Conservation (phyloP, 1,284 basidiomycete species). For the Hymenochaete sp. region DNA sequence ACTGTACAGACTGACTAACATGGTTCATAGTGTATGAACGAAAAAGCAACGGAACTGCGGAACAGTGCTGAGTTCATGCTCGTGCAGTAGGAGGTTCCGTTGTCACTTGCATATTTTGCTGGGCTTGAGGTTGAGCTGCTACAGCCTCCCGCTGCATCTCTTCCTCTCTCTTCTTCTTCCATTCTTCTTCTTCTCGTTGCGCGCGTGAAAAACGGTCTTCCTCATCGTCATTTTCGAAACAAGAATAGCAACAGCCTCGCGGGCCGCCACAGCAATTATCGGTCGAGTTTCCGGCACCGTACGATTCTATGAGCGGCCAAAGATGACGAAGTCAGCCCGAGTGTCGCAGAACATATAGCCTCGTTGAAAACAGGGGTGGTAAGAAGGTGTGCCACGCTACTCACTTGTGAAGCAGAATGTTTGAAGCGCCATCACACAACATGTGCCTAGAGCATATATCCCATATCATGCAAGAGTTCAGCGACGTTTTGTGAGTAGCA, state of each 20-base stretch:
- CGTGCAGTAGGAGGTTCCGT: no score
- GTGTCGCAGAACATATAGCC: no score
- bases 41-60: background rate
- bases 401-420: no score
- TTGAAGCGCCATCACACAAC: background rate
- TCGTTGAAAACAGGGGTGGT: no score
- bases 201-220: slow-evolving; percentile 15
- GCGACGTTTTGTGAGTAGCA: background rate
- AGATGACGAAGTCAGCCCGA: no score
- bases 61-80: background rate
- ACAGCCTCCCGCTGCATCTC: background rate
- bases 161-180: slow-evolving; percentile 1
- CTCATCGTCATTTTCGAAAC: slow-evolving; percentile 9
- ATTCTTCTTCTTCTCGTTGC: slow-evolving; percentile 13
- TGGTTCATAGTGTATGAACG: background rate
- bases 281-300: slow-evolving; percentile 7
- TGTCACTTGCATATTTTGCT: no score
- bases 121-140: background rate
- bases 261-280: slow-evolving; percentile 12
- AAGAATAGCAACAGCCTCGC: slow-evolving; percentile 15
- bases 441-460: background rate
- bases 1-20: background rate
- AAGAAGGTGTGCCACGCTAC: no score
- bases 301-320: slow-evolving; percentile 6
- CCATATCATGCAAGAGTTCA: background rate